Percentiles rank a stretch among this genome's conserved stretches.
Evolutionary conservation across 495 filamentous ascomycete genomes (phyloP).

Genomic region (Talaromyces proteolyticus): DNA sequence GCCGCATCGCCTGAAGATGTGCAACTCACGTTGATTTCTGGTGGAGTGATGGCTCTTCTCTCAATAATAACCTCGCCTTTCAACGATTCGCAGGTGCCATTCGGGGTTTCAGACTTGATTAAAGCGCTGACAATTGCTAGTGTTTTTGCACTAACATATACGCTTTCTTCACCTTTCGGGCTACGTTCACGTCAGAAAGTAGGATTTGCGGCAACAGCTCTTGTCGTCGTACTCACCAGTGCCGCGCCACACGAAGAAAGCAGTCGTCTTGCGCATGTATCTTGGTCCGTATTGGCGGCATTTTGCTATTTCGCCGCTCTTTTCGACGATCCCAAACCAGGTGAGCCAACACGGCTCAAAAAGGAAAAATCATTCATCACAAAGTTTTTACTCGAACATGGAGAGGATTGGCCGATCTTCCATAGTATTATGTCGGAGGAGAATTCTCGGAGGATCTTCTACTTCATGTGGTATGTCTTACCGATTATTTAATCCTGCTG

Average conservation of each 20-base stretch:
- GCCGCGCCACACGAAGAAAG: conserved; percentile 27
- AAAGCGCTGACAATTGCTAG: conserved; percentile 19
- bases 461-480: conserved; percentile 77
- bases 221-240: conserved; percentile 26
- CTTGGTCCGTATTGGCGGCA: conserved; percentile 22
- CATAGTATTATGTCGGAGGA: conserved; percentile 84
- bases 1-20: conserved; percentile 19
- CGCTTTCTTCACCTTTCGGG: conserved; percentile 15
- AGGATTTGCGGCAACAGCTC: conserved; percentile 25
- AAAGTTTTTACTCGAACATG: conserved; percentile 55
- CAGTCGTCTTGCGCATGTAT: conserved; percentile 21
- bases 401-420: conserved; percentile 66
- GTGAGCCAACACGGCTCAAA: conserved; percentile 32
- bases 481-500: neutral
- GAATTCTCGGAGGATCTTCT: conserved; percentile 93
- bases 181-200: conserved; percentile 27
- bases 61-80: conserved; percentile 11
- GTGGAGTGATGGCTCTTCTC: conserved; percentile 15
- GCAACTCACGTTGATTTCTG: conserved; percentile 22
- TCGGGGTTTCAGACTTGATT: conserved; percentile 17
- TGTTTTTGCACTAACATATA: conserved; percentile 24
- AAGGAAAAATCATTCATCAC: conserved; percentile 52
- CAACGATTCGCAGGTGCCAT: conserved; percentile 14
- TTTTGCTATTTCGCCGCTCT: conserved; percentile 28
- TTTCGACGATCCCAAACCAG: conserved; percentile 26